Evolutionary conservation across 176 grass and related monocot genomes (phyloP).

Genomic region (Pharus latifolius): DNA sequence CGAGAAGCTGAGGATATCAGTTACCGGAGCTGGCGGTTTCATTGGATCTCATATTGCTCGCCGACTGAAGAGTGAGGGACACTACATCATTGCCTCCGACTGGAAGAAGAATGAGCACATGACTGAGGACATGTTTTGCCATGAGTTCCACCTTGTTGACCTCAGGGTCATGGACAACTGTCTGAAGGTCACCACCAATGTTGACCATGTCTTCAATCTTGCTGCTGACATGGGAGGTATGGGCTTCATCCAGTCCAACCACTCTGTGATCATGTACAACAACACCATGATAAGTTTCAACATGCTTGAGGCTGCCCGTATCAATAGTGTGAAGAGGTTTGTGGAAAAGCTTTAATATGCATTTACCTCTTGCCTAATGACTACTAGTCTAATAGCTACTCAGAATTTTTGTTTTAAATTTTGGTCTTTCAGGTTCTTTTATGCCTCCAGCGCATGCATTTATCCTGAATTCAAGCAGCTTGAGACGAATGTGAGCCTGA

Average conservation of each 20-base stretch:
- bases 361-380: too few relatives aligned
- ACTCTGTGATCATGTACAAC: constrained; percentile 86
- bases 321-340: constrained; percentile 76
- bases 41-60: constrained; percentile 86
- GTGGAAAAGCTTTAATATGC: background rate
- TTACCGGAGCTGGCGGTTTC: constrained; percentile 80
- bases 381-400: too few relatives aligned
- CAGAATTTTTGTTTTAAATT: background rate
- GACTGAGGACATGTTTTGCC: constrained; percentile 88
- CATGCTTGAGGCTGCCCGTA: constrained; percentile 77
- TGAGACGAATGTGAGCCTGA: constrained; percentile 85
- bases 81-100: constrained; percentile 77
- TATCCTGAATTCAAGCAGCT: constrained; percentile 93
- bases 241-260: constrained; percentile 89
- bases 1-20: constrained; percentile 68
- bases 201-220: constrained; percentile 81
- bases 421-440: constrained; percentile 57
- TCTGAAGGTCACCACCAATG: constrained; percentile 53
- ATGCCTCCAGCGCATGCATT: constrained; percentile 82
- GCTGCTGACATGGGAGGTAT: constrained; percentile 93
- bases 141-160: constrained; percentile 83
- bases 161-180: constrained; percentile 90
- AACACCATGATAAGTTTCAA: constrained; percentile 97
- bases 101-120: constrained; percentile 99
- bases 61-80: constrained; percentile 64